A percentile compares a stretch with the other conserved stretches of the same genome.
Evolutionary conservation across 2,329 filamentous ascomycete species (phyloP).

Genomic region (Pezicula carpinea): DNA sequence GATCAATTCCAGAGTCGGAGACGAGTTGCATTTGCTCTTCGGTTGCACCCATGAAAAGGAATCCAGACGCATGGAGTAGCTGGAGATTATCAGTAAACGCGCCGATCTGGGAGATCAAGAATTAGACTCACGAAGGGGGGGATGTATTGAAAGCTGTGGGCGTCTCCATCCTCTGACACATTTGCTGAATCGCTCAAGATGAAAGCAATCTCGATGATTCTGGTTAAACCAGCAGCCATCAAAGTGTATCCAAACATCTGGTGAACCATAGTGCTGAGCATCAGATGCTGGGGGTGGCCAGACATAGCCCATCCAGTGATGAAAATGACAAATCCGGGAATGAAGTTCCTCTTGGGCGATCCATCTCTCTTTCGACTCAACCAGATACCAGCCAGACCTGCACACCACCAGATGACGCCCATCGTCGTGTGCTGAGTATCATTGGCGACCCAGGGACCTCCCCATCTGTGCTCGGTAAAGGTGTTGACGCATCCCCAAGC

Average conservation of each 20-base stretch:
- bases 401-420: constrained; percentile 98
- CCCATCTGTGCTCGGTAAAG: constrained; percentile 97
- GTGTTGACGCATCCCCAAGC: constrained; percentile 97
- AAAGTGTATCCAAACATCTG: constrained; percentile 88
- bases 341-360: constrained; percentile 83
- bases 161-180: constrained; percentile 62
- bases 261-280: constrained; percentile 84
- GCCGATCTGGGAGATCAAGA: background rate
- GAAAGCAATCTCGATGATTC: constrained; percentile 90
- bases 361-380: constrained; percentile 80
- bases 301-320: constrained; percentile 97
- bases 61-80: constrained; percentile 88
- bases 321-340: constrained; percentile 86
- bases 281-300: constrained; percentile 77
- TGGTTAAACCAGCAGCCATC: constrained; percentile 79
- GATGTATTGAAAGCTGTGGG: constrained; percentile 69
- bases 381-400: constrained; percentile 88
- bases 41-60: constrained; percentile 95
- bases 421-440: constrained; percentile 98
- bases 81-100: constrained; percentile 34
- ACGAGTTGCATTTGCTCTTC: constrained; percentile 92
- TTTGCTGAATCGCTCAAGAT: constrained; percentile 69
- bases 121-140: constrained; percentile 61
- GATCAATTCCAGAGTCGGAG: constrained; percentile 68
- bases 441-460: constrained; percentile 80